Percentiles rank a stretch among this genome's conserved stretches.
These are phyloP conservation scores for Rhododendron williamsianum DNA, from an alignment of 148 eudicot species.

Conservation along the genomic window DNA sequence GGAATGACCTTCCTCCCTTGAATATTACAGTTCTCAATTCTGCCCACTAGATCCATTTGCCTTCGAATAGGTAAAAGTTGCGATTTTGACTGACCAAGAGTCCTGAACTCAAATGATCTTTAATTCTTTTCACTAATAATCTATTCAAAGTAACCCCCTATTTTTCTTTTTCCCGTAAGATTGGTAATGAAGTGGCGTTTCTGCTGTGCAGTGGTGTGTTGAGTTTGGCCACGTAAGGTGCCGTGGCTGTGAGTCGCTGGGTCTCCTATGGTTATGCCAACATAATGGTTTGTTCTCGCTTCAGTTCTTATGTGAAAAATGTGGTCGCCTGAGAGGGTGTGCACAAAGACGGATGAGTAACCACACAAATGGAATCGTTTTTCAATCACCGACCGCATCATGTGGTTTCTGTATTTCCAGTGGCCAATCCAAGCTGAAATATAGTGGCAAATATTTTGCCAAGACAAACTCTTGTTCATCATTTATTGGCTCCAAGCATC, in stretches of 20 bases:
- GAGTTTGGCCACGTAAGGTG: conserved; percentile 6
- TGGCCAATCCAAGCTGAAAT: conserved; percentile 27
- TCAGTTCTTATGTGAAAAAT: conserved; percentile 28
- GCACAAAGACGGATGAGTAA: conserved; percentile 41
- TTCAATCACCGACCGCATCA: conserved; percentile 30
- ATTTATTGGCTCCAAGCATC: conserved; percentile 30
- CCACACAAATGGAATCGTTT: conserved; percentile 22
- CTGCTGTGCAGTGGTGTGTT: conserved; percentile 1
- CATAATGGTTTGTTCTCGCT: conserved; percentile 41
- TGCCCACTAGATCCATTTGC: neutral
- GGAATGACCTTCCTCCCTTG: neutral
- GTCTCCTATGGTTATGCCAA: conserved; percentile 26
- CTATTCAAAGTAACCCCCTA: neutral
- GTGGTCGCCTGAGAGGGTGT: conserved; percentile 24
- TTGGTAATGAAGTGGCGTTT: neutral
- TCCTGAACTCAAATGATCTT: neutral
- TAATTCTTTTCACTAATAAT: neutral
- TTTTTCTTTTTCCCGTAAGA: neutral
- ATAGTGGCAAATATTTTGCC: conserved; percentile 25
- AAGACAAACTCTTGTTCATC: conserved; percentile 29
- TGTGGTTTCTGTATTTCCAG: conserved; percentile 29
- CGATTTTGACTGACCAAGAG: neutral
- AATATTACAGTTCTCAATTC: neutral
- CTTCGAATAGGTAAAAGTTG: neutral
- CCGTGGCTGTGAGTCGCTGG: neutral